Evolutionary conservation across 176 grass and related monocot genomes (phyloP).

Genomic region (Oryza meridionalis): DNA sequence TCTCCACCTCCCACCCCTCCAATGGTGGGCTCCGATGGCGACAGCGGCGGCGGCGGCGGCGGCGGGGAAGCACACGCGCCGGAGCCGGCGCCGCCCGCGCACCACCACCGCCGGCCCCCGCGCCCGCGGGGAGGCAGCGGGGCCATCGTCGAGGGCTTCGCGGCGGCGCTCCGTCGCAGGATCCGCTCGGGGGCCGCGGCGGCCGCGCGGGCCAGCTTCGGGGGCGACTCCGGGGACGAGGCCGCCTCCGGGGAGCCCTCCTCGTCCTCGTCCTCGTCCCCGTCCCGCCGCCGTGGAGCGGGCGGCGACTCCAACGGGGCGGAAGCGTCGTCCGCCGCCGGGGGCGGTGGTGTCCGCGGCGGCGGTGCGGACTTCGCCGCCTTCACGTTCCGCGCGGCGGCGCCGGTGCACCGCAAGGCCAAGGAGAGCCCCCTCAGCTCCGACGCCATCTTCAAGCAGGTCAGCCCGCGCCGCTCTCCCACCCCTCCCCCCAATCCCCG

Average conservation of each 20-base stretch:
- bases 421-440: constrained; percentile 89
- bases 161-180: constrained; percentile 42
- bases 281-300: constrained; percentile 34
- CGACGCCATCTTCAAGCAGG: constrained; percentile 92
- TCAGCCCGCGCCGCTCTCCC: not conserved
- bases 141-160: constrained; percentile 36
- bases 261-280: constrained; percentile 3
- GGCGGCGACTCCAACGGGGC: not conserved
- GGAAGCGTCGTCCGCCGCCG: constrained; percentile 7
- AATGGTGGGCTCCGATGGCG: constrained; percentile 44
- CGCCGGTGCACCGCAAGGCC: constrained; percentile 64
- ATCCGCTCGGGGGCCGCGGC: constrained; percentile 45
- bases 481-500: not conserved
- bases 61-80: not conserved
- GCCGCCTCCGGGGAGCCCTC: constrained; percentile 40
- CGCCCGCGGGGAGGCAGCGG: constrained; percentile 26
- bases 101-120: constrained; percentile 41
- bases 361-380: constrained; percentile 37
- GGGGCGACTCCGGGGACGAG: constrained; percentile 59
- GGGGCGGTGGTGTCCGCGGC: not conserved
- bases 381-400: constrained; percentile 67
- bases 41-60: not conserved
- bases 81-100: not conserved
- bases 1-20: not conserved
- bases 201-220: constrained; percentile 58